Evolutionary conservation across 495 filamentous ascomycete genomes (phyloP).

Genomic region (Penicillium chermesinum): DNA sequence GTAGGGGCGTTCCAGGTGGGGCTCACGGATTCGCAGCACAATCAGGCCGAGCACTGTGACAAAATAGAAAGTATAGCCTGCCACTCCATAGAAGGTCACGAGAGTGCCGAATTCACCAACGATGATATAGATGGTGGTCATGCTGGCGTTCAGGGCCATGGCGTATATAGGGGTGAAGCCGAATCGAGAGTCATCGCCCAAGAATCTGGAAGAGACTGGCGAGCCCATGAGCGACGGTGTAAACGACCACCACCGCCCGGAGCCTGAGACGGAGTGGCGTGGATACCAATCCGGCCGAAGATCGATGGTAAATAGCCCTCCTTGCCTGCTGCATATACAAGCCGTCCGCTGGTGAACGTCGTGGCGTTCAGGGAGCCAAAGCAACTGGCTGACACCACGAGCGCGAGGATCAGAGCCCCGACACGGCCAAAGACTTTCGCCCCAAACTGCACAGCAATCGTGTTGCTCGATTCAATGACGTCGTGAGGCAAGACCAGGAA

Average conservation of each 20-base stretch:
- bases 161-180: constrained; percentile 85
- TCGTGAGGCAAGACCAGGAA: constrained; percentile 87
- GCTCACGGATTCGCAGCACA: constrained; percentile 82
- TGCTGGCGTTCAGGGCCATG: constrained; percentile 67
- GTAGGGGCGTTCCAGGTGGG: constrained; percentile 82
- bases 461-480: constrained; percentile 78
- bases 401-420: constrained; percentile 78
- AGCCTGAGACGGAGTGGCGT: constrained; percentile 33
- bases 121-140: constrained; percentile 71
- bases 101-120: constrained; percentile 89
- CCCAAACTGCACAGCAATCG: constrained; percentile 91
- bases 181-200: constrained; percentile 58
- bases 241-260: constrained; percentile 34
- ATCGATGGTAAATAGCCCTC: constrained; percentile 87
- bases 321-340: constrained; percentile 91
- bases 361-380: constrained; percentile 91
- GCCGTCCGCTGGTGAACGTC: constrained; percentile 87
- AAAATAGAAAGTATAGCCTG: constrained; percentile 96
- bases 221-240: constrained; percentile 54
- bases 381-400: constrained; percentile 83
- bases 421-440: constrained; percentile 79
- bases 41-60: constrained; percentile 90
- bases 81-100: constrained; percentile 94
- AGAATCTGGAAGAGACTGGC: constrained; percentile 50
- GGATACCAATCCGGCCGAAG: constrained; percentile 77